Conservation (phyloP, 2,329 filamentous ascomycete genomes). For the Orbilia javanica region DNA sequence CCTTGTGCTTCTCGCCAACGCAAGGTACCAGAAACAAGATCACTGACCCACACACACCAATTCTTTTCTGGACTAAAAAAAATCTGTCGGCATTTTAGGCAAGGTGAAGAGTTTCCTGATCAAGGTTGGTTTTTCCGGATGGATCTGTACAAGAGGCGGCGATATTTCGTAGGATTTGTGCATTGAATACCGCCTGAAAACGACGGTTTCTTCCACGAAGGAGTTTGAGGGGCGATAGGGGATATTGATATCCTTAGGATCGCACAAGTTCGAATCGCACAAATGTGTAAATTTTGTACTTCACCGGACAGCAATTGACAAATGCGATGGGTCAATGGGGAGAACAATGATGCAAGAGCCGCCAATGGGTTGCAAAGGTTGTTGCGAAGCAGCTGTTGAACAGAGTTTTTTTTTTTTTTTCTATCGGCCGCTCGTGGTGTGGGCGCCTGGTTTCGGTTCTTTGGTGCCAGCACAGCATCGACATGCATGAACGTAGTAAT, state of each 20-base stretch:
- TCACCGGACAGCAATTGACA: constrained; percentile 45
- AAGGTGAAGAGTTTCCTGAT: constrained; percentile 42
- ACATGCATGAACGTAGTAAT: constrained; percentile 5
- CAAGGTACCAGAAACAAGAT: constrained; percentile 57
- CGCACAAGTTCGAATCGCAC: constrained; percentile 47
- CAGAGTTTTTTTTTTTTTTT: too few species aligned
- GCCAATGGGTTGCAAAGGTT: not conserved
- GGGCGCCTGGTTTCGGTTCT: constrained; percentile 26
- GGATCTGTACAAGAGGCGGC: constrained; percentile 25
- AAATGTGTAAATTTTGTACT: constrained; percentile 48
- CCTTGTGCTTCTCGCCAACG: constrained; percentile 56
- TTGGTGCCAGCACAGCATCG: constrained; percentile 56
- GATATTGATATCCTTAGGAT: constrained; percentile 46
- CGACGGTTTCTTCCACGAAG: constrained; percentile 4
- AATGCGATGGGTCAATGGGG: constrained; percentile 30
- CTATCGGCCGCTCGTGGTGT: too few species aligned
- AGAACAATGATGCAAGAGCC: constrained; percentile 2
- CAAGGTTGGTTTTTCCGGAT: constrained; percentile 16
- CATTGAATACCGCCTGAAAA: constrained; percentile 30
- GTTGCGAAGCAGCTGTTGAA: constrained; percentile 19
- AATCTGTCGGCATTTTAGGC: constrained; percentile 33
- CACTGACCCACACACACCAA: constrained; percentile 24
- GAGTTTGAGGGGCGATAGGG: constrained; percentile 2
- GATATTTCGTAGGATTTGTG: constrained; percentile 29
- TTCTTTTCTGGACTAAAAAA: not conserved